phyloP scores from a whole-genome alignment of 805 yeast species.

The Candida maesae region DNA sequence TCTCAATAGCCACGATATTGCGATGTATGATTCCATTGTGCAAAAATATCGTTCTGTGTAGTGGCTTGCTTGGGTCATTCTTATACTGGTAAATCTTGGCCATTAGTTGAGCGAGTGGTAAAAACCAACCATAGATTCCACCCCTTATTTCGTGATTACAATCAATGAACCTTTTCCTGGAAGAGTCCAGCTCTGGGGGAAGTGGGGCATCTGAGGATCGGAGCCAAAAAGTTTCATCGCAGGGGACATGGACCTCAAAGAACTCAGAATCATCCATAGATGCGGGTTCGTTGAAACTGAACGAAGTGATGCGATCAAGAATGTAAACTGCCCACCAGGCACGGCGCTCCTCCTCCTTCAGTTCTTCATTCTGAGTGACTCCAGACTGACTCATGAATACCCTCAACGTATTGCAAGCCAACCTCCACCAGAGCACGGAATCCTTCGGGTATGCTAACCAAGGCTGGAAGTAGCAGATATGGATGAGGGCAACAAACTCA shows the following conservation, averaged over 20 bases:
- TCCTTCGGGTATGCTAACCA: conserved; percentile 26
- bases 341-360: conserved; percentile 36
- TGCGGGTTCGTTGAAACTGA: conserved; percentile 34
- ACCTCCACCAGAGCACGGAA: conserved; percentile 25
- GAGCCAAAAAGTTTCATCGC: conserved; percentile 33
- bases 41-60: conserved; percentile 3
- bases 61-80: conserved; percentile 4
- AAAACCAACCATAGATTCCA: conserved; percentile 37
- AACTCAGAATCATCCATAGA: conserved; percentile 32
- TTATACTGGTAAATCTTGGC: conserved; percentile 28
- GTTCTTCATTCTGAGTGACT: conserved; percentile 23
- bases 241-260: conserved; percentile 30
- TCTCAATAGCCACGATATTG: conserved; percentile 9
- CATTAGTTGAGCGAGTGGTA: conserved; percentile 32
- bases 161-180: conserved; percentile 25
- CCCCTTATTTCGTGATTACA: conserved; percentile 25
- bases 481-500: conserved; percentile 20
- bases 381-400: conserved; percentile 6
- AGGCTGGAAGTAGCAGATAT: conserved; percentile 25
- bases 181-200: conserved; percentile 29
- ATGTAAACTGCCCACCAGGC: conserved; percentile 40
- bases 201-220: conserved; percentile 23
- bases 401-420: conserved; percentile 16
- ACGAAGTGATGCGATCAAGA: conserved; percentile 36
- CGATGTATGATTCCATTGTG: conserved; percentile 6